These are phyloP conservation scores for Heimioporus retisporus DNA, from an alignment of 1,284 basidiomycete species.

Conservation along the genomic window DNA sequence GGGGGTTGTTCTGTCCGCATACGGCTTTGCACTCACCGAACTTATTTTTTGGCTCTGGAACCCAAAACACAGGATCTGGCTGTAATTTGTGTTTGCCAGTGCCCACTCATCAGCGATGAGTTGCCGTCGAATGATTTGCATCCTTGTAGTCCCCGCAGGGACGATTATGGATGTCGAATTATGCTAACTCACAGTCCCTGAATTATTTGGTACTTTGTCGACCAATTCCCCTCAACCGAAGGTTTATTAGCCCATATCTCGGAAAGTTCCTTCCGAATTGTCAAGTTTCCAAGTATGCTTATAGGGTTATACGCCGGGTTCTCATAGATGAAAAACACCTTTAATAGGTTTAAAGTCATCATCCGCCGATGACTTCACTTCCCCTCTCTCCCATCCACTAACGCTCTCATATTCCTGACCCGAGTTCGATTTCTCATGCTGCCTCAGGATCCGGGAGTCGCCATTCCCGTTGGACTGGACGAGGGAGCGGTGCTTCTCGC, in stretches of 20 bases:
- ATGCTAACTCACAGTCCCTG: slow-evolving; percentile 11
- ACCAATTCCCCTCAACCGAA: slow-evolving; percentile 3
- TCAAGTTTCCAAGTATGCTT: not conserved
- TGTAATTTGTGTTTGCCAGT: not conserved
- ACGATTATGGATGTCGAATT: not conserved
- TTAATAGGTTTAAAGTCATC: slow-evolving; percentile 5
- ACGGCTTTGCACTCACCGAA: no score
- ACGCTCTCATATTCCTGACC: not conserved
- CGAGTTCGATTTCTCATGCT: not conserved
- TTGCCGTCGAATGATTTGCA: not conserved
- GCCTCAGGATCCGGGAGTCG: not conserved
- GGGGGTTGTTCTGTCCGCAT: no score
- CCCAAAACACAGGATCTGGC: not conserved
- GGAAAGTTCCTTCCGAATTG: slow-evolving; percentile 10
- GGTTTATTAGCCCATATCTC: slow-evolving; percentile 2
- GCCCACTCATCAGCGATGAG: no score
- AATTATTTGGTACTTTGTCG: slow-evolving; percentile 7
- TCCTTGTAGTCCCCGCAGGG: slow-evolving; percentile 4
- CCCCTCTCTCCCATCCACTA: not conserved
- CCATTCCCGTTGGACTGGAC: slow-evolving; percentile 2
- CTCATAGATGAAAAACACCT: slow-evolving; percentile 3
- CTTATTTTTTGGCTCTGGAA: not conserved
- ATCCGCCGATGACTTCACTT: not conserved
- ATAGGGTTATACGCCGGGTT: not conserved
- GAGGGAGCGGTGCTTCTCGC: slow-evolving; percentile 27